A percentile compares a stretch with the other conserved stretches of the same genome.
Conservation (phyloP, 306 rosid genomes). For the Castanospermum australe region DNA sequence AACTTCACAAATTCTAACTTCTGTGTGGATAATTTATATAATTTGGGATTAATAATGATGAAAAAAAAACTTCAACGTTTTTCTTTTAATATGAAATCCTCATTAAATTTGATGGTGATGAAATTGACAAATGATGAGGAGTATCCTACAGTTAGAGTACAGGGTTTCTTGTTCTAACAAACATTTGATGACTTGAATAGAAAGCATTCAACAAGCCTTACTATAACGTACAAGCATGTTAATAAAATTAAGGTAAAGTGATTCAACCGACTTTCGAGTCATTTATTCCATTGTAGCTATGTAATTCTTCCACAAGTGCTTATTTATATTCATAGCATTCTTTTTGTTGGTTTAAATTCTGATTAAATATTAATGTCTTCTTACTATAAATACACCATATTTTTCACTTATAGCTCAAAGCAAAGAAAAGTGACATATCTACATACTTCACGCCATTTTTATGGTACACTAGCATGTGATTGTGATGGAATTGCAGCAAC, state of each 20-base stretch:
- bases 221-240: neutral
- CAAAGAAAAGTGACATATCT: neutral
- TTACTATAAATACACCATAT: neutral
- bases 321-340: neutral
- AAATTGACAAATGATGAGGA: neutral
- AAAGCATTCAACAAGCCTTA: neutral
- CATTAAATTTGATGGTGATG: neutral
- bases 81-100: neutral
- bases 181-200: neutral
- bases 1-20: neutral
- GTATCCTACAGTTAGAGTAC: neutral
- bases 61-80: neutral
- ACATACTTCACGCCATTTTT: neutral
- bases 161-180: neutral
- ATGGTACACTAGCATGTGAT: neutral
- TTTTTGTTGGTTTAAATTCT: neutral
- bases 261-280: neutral
- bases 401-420: neutral
- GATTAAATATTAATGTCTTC: neutral
- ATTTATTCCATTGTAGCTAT: neutral
- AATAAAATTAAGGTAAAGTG: neutral
- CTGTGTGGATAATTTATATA: neutral
- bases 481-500: slow-evolving; percentile 29
- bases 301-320: neutral
- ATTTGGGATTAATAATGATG: neutral